phyloP scores from a whole-genome alignment of 257 asterid species.

The Ehretia macrophylla region DNA sequence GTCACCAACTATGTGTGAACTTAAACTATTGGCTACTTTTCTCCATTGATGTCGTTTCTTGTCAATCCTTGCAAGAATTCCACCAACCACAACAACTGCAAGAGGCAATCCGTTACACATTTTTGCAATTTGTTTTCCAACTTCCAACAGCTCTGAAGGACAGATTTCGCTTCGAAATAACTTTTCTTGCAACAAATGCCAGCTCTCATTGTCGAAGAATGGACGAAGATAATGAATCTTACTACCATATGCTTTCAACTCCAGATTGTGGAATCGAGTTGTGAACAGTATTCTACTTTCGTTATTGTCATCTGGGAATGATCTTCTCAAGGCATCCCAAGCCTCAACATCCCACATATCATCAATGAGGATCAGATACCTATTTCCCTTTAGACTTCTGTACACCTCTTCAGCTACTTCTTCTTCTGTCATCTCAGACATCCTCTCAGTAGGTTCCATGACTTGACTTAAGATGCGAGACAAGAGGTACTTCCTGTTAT shows the following conservation, averaged over 20 bases:
- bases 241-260: neutral
- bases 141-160: neutral
- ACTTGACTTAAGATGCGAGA: neutral
- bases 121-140: neutral
- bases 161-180: neutral
- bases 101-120: neutral
- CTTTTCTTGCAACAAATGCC: neutral
- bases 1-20: neutral
- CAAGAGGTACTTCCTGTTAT: neutral
- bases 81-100: neutral
- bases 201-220: neutral
- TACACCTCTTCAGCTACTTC: neutral
- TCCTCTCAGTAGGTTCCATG: neutral
- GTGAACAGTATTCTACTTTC: neutral
- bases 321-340: neutral
- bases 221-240: neutral
- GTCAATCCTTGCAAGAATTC: neutral
- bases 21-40: neutral
- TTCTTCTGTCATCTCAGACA: neutral
- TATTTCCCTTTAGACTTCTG: neutral
- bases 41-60: neutral
- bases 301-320: neutral
- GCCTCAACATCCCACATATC: neutral
- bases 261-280: neutral
- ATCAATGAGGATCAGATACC: neutral